Conservation (phyloP, 1,284 basidiomycete genomes). For the Irpex sp. region DNA sequence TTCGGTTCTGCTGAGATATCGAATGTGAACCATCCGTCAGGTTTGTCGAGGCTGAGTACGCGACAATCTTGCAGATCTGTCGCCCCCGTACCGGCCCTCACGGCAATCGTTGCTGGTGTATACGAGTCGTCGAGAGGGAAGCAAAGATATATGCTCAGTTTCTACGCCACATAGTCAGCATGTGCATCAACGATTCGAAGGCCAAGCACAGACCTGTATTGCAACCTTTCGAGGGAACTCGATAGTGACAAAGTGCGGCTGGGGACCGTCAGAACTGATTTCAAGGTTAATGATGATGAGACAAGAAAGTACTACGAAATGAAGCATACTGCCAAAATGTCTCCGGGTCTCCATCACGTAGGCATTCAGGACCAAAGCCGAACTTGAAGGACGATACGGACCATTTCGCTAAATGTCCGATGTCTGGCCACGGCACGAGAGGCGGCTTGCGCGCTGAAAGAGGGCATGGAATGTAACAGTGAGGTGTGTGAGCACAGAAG, state of each 20-base stretch:
- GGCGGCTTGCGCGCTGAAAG: constrained; percentile 40
- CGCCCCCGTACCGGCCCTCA: constrained; percentile 89
- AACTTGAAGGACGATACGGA: constrained; percentile 97
- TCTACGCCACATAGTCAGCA: constrained; percentile 43
- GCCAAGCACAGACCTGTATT: constrained; percentile 61
- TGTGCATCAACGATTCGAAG: neutral
- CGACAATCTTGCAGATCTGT: constrained; percentile 92
- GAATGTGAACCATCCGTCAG: constrained; percentile 94
- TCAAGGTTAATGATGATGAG: constrained; percentile 5
- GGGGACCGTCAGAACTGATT: constrained; percentile 90
- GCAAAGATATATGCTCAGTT: constrained; percentile 88
- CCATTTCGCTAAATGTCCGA: constrained; percentile 87
- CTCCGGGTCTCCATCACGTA: constrained; percentile 84
- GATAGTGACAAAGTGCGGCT: constrained; percentile 94
- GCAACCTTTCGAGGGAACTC: constrained; percentile 91
- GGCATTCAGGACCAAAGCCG: constrained; percentile 91
- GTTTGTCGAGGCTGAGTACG: constrained; percentile 82
- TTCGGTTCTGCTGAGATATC: constrained; percentile 77
- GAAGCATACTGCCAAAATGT: constrained; percentile 96
- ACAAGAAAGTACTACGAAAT: neutral
- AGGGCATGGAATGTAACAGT: neutral
- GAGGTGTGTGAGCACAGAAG: neutral
- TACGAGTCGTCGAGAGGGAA: constrained; percentile 94
- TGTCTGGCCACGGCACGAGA: constrained; percentile 68
- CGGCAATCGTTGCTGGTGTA: constrained; percentile 87